phyloP scores from a whole-genome alignment of 225 moss, liverwort and hornwort species.

The Lunularia cruciata region DNA sequence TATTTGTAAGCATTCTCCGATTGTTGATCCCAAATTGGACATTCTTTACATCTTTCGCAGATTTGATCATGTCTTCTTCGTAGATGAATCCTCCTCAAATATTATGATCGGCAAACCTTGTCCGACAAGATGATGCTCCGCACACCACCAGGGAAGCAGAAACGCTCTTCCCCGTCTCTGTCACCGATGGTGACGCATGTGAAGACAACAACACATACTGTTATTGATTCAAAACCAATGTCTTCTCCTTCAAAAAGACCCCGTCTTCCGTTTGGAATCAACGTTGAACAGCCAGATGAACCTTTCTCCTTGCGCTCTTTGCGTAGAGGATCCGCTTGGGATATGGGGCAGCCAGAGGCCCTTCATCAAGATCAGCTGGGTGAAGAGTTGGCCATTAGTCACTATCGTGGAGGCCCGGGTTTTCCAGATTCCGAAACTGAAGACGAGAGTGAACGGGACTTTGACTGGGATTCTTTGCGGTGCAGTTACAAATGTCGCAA shows the following conservation, averaged over 20 bases:
- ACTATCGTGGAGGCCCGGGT: neutral
- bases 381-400: conserved; percentile 17
- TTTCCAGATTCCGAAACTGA: conserved; percentile 22
- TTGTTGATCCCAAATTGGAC: neutral
- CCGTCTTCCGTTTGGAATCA: conserved; percentile 24
- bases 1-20: neutral
- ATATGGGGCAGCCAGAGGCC: conserved; percentile 17
- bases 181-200: conserved; percentile 24
- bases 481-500: conserved; percentile 58
- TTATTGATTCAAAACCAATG: conserved; percentile 17
- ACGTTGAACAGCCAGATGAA: conserved; percentile 32
- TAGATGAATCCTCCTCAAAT: too few species aligned
- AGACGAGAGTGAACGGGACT: conserved; percentile 34
- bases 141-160: conserved; percentile 39
- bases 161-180: conserved; percentile 30
- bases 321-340: conserved; percentile 32
- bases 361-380: conserved; percentile 5
- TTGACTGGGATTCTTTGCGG: conserved; percentile 43
- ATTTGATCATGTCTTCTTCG: neutral
- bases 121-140: conserved; percentile 37
- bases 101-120: neutral
- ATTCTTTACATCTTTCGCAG: neutral
- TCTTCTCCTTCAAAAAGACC: conserved; percentile 41
- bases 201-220: conserved; percentile 20
- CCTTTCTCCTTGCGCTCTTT: conserved; percentile 33